These are phyloP conservation scores for Helianthus annuus DNA, from an alignment of 129 eudicot species.

Conservation along the genomic window DNA sequence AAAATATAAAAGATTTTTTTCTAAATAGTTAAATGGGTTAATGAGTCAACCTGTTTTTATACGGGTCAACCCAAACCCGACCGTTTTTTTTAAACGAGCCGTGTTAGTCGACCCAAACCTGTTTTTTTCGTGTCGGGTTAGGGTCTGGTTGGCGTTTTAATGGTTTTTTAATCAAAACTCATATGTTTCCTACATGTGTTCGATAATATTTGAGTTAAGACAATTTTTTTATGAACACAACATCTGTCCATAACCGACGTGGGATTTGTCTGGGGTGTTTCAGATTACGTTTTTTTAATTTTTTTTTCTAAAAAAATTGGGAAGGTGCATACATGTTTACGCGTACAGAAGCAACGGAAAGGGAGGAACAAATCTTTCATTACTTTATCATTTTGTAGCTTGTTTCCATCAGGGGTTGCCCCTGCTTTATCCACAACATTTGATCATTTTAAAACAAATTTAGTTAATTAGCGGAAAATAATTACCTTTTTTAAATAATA, in stretches of 20 bases:
- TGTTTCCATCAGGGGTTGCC: constrained; percentile 27
- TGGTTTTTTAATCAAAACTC: background rate
- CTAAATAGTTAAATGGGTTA: too few relatives aligned
- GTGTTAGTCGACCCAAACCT: too few relatives aligned
- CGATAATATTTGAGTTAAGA: background rate
- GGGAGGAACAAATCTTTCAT: constrained; percentile 56
- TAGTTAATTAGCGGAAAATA: background rate
- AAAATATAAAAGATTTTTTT: too few relatives aligned
- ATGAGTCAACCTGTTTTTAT: too few relatives aligned
- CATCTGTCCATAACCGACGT: background rate
- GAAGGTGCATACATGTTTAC: constrained; percentile 61
- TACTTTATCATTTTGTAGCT: constrained; percentile 44
- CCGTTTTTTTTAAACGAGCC: too few relatives aligned
- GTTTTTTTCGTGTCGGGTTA: too few relatives aligned
- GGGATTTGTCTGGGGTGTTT: background rate
- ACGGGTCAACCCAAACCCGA: too few relatives aligned
- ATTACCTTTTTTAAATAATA: background rate
- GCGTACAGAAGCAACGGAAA: constrained; percentile 74
- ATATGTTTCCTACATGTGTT: background rate
- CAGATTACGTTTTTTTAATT: background rate
- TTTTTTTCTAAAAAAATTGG: background rate
- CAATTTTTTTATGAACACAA: background rate
- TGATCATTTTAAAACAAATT: background rate
- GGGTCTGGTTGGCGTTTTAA: too few relatives aligned
- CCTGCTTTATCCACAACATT: constrained; percentile 33